These are phyloP conservation scores for Chrysanthemum seticuspe DNA, from an alignment of 129 eudicot species.

Conservation along the genomic window DNA sequence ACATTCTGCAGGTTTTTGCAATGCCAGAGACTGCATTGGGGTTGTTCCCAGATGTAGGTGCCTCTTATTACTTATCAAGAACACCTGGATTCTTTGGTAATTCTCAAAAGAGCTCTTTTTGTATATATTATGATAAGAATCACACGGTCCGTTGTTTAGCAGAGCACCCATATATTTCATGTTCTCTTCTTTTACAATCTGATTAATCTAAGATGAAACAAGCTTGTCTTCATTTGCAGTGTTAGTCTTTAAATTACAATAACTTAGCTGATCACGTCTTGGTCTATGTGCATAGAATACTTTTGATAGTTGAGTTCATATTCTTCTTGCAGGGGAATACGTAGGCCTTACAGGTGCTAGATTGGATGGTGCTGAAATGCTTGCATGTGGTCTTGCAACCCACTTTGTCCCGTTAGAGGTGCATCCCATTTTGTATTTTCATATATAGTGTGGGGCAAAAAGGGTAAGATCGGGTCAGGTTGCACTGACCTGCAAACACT, in stretches of 20 bases:
- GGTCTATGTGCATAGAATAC: neutral
- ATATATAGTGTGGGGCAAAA: constrained; percentile 4
- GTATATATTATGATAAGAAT: too few species aligned
- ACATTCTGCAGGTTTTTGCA: constrained; percentile 69
- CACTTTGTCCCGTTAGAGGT: constrained; percentile 83
- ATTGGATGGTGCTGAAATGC: constrained; percentile 98
- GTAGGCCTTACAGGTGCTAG: constrained; percentile 88
- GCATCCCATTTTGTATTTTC: neutral
- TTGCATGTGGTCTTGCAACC: constrained; percentile 98
- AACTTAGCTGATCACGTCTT: neutral
- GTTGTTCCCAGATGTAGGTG: constrained; percentile 93
- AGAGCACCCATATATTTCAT: neutral
- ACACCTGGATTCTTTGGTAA: constrained; percentile 96
- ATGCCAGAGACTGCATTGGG: constrained; percentile 99
- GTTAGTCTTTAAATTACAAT: constrained; percentile 2
- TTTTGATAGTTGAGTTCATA: neutral
- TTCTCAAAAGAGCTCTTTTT: constrained; percentile 5
- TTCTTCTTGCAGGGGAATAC: constrained; percentile 74
- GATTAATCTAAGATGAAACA: neutral
- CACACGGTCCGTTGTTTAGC: too few species aligned
- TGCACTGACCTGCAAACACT: neutral
- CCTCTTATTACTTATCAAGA: constrained; percentile 84
- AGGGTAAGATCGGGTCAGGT: neutral
- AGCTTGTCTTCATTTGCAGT: neutral
- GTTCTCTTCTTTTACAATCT: neutral